Conservation (phyloP, 352 stramenopile genomes). For the Globisporangium lucens region DNA sequence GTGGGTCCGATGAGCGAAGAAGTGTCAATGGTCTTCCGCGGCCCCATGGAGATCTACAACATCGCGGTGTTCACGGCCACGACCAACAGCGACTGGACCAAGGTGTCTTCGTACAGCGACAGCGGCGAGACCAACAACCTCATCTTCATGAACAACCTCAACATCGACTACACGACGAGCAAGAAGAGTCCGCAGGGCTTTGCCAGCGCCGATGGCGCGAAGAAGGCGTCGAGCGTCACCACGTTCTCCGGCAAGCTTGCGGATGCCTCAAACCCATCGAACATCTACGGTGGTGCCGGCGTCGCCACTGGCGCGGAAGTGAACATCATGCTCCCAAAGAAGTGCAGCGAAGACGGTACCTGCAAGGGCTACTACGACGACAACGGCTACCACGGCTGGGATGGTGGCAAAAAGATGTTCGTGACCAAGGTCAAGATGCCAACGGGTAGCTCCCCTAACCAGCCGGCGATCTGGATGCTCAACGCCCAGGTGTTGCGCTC, state of each 20-base stretch:
- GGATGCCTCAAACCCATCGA: conserved; percentile 44
- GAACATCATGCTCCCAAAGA: conserved; percentile 71
- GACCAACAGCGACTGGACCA: conserved; percentile 32
- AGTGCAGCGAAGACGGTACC: conserved; percentile 35
- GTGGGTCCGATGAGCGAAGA: conserved; percentile 54
- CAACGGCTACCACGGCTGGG: conserved; percentile 67
- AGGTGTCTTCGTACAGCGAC: conserved; percentile 44
- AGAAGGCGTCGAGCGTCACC: conserved; percentile 28
- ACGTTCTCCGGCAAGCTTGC: conserved; percentile 43
- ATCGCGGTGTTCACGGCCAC: conserved; percentile 42
- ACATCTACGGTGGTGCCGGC: conserved; percentile 42
- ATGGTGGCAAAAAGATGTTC: conserved; percentile 77
- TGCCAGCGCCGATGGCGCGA: conserved; percentile 28
- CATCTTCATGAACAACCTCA: conserved; percentile 64
- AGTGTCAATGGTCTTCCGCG: conserved; percentile 53
- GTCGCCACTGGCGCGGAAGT: conserved; percentile 64
- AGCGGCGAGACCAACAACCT: conserved; percentile 38
- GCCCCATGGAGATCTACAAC: conserved; percentile 60
- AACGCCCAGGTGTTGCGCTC: conserved; percentile 66
- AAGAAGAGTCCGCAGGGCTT: conserved; percentile 49
- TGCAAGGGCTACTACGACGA: conserved; percentile 73
- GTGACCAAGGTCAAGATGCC: conserved; percentile 70
- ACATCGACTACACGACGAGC: conserved; percentile 48
- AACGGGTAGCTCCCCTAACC: conserved; percentile 34
- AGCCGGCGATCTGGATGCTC: conserved; percentile 72